Base-by-base conservation (phyloP, 306 rosid species). In the Crotalaria pallida region DNA sequence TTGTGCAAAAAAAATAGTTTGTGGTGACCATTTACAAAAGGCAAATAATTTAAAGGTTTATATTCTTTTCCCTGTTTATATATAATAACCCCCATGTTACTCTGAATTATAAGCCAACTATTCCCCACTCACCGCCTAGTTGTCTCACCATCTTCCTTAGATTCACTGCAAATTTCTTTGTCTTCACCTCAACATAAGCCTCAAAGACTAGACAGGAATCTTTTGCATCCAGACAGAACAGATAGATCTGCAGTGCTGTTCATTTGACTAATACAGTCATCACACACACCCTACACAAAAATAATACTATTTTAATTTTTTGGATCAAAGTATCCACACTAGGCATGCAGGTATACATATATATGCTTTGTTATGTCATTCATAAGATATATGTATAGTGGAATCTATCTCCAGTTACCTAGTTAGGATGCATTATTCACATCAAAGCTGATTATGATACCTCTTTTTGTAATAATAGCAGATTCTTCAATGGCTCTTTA, bases 61-160 rank as follows among this genome's bases (percentile, higher is more conserved):
- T n/a, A n/a, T n/a, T n/a, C n/a, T n/a, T n/a, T n/a, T n/a, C n/a
- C n/a, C n/a, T n/a, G n/a, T n/a, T n/a, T n/a, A n/a, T 81, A 84
- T 81, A 84, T 61, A 79, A 58, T 66, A 55, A 76, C 8, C 19
- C 65, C 88, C 96, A 88, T 83, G 96, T 91, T 91, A 84, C 77
- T 64, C 36, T 11, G 87, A 78, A 83, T 84, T 81, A 65, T 68
- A 81, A 73, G 86, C 90, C 95, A 83, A 83, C 91, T 80, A 60
- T 81, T 71, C 84, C 76, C 72, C 81, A 71, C 84, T 85, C 90
- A 84, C 71, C 74, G 92, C 94, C 64, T 77, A 69, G 96, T 82
- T 93, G 97, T 93, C 94, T 86, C 83, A 63, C 66, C 84, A 72
- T 79, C 80, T 82, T 85, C 83, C 87, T 81, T 80, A 78, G 92